A percentile compares a stretch with the other conserved stretches of the same genome.
Evolutionary conservation across 139 green algal genomes (phyloP).

Genomic region (Diplosphaera chodatii): DNA sequence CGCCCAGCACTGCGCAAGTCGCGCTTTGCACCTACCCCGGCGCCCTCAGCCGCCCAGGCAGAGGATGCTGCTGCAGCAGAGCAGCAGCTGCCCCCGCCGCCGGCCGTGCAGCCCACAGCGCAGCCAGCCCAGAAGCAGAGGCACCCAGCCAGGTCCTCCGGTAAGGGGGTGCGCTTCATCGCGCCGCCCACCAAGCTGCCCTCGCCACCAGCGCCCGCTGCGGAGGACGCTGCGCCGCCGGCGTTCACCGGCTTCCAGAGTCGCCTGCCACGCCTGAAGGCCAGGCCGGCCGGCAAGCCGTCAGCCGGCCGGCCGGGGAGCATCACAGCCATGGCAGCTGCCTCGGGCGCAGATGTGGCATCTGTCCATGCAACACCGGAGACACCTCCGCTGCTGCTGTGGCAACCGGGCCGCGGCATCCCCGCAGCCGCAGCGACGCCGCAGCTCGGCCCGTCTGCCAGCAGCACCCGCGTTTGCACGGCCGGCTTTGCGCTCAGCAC

Average conservation of each 20-base stretch:
- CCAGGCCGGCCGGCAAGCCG: not conserved
- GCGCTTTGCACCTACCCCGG: not conserved
- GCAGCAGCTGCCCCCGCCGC: not conserved
- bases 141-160: too few species aligned
- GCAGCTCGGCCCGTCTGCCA: too few species aligned
- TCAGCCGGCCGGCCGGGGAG: not conserved
- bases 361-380: not conserved
- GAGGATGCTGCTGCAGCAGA: not conserved
- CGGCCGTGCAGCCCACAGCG: too few species aligned
- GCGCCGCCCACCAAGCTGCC: not conserved
- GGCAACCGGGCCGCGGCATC: too few species aligned
- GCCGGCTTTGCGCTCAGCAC: not conserved
- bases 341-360: too few species aligned
- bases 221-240: too few species aligned
- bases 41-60: too few species aligned
- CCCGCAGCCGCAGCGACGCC: too few species aligned
- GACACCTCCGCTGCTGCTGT: not conserved
- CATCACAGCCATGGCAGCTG: too few species aligned
- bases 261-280: not conserved
- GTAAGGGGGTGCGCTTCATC: not conserved
- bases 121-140: too few species aligned
- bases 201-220: not conserved
- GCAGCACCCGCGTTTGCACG: not conserved
- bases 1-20: not conserved
- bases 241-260: not conserved